phyloP scores from a whole-genome alignment of 2,329 filamentous ascomycete species.

The Setomelanomma holmii region DNA sequence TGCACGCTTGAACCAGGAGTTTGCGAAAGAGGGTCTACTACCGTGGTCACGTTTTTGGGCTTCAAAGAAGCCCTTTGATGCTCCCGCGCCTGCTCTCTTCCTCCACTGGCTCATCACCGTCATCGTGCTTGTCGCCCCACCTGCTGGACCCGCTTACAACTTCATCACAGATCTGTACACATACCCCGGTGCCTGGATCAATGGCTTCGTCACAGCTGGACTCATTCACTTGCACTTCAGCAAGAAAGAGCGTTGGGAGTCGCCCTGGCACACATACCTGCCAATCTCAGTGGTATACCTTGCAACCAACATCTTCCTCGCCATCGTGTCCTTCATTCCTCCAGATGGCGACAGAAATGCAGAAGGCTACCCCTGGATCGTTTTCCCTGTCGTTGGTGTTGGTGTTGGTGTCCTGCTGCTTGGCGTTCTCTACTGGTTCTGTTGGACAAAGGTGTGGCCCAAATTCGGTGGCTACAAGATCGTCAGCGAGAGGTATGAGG shows the following conservation, averaged over 20 bases:
- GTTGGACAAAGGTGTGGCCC: slow-evolving; percentile 28
- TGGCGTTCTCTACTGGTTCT: slow-evolving; percentile 48
- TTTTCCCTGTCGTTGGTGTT: slow-evolving; percentile 54
- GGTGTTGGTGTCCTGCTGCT: slow-evolving; percentile 47
- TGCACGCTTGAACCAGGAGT: slow-evolving; percentile 67
- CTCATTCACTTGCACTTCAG: slow-evolving; percentile 46
- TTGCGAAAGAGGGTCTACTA: slow-evolving; percentile 73
- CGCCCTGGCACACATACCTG: slow-evolving; percentile 49
- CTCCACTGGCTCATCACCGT: slow-evolving; percentile 72
- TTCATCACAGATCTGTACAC: slow-evolving; percentile 65
- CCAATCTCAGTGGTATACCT: slow-evolving; percentile 49
- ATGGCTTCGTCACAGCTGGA: slow-evolving; percentile 44
- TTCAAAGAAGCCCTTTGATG: slow-evolving; percentile 71
- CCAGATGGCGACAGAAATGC: slow-evolving; percentile 52
- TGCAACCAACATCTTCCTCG: slow-evolving; percentile 51
- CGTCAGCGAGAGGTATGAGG: slow-evolving; percentile 36
- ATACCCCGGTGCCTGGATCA: slow-evolving; percentile 48
- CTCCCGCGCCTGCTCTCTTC: slow-evolving; percentile 62
- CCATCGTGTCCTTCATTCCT: slow-evolving; percentile 52
- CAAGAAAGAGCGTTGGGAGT: slow-evolving; percentile 43
- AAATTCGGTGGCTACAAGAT: slow-evolving; percentile 42
- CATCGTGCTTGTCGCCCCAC: slow-evolving; percentile 70
- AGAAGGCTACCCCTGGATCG: slow-evolving; percentile 54
- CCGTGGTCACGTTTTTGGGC: slow-evolving; percentile 73
- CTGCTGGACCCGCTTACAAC: slow-evolving; percentile 72